Percentiles rank a stretch among this genome's conserved stretches.
Conservation (phyloP, 202 grass and related monocot genomes). For the Carex arenaria region DNA sequence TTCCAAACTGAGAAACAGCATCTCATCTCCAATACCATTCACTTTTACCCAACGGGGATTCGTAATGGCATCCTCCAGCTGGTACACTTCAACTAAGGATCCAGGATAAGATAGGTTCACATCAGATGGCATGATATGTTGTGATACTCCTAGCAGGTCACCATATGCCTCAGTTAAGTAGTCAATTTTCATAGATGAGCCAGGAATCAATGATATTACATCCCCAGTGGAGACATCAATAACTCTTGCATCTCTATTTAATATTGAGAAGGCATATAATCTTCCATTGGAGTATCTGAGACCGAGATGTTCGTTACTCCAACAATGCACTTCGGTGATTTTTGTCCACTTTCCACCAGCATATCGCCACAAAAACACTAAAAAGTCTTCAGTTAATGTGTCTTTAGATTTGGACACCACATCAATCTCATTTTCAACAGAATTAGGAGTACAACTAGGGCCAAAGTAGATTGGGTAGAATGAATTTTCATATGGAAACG, state of each 20-base stretch:
- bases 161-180: neutral
- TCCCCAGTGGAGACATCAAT: neutral
- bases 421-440: neutral
- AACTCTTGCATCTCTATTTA: neutral
- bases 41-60: neutral
- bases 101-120: neutral
- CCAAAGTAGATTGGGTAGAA: neutral
- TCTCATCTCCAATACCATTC: neutral
- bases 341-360: neutral
- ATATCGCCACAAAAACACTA: neutral
- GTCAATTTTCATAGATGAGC: neutral
- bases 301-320: neutral
- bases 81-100: neutral
- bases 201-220: neutral
- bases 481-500: neutral
- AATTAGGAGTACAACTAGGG: neutral
- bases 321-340: neutral
- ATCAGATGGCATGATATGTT: too few species aligned
- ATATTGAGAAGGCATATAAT: neutral
- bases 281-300: neutral
- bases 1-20: neutral
- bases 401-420: neutral
- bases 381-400: too few species aligned
- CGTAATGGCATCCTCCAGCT: neutral
- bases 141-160: neutral